Evolutionary conservation across 1,139 yeast genomes (phyloP).

Genomic region (Suhomyces panamericanus): DNA sequence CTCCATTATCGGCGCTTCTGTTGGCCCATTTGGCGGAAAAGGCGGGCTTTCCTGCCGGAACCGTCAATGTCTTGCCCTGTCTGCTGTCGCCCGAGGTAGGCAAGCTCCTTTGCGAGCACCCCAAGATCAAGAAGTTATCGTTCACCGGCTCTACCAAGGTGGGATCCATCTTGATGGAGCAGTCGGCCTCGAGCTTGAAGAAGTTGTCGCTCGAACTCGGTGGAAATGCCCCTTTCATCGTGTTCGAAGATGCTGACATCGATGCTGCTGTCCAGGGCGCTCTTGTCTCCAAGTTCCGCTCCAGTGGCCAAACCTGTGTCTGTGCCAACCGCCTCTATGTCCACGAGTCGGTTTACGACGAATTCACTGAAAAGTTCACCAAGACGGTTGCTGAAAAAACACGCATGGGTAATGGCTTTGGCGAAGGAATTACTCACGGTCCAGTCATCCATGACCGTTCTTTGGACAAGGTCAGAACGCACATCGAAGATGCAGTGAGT

Average conservation of each 20-base stretch:
- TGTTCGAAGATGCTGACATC: slow-evolving; percentile 50
- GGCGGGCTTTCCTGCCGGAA: slow-evolving; percentile 90
- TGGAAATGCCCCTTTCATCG: slow-evolving; percentile 53
- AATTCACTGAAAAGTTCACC: slow-evolving; percentile 41
- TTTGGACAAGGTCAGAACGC: slow-evolving; percentile 40
- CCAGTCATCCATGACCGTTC: slow-evolving; percentile 45
- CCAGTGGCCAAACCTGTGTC: slow-evolving; percentile 88
- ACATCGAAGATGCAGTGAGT: slow-evolving; percentile 41
- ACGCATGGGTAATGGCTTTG: slow-evolving; percentile 42
- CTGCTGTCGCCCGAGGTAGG: slow-evolving; percentile 63
- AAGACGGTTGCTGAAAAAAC: slow-evolving; percentile 24
- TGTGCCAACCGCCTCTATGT: slow-evolving; percentile 84
- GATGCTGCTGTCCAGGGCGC: slow-evolving; percentile 50
- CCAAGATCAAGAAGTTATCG: slow-evolving; percentile 47
- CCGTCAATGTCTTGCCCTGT: slow-evolving; percentile 66
- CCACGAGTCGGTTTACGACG: slow-evolving; percentile 67
- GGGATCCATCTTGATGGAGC: slow-evolving; percentile 52
- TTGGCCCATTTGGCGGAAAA: slow-evolving; percentile 67
- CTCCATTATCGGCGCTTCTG: slow-evolving; percentile 86
- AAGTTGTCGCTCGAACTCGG: slow-evolving; percentile 54
- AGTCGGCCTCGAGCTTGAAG: slow-evolving; percentile 46
- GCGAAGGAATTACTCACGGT: slow-evolving; percentile 45
- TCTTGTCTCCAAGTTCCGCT: slow-evolving; percentile 60
- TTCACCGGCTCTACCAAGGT: slow-evolving; percentile 63
- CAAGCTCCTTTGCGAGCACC: slow-evolving; percentile 44